Evolutionary conservation across 1,284 basidiomycete species (phyloP).

Genomic region (Moesziomyces antarcticus): DNA sequence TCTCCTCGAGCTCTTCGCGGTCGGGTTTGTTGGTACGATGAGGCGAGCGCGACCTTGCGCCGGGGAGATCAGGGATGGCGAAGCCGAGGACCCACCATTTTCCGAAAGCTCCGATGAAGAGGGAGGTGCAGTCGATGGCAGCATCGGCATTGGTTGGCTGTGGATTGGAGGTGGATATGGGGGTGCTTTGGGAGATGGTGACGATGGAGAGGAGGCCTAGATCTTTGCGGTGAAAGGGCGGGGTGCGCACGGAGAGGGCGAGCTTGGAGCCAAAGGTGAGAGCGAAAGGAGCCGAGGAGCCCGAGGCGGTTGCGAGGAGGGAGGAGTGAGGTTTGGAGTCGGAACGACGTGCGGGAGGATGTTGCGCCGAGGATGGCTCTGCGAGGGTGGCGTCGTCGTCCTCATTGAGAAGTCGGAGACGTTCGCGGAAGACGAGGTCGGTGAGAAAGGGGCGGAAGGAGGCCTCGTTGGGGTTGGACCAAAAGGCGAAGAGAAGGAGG

Average conservation of each 20-base stretch:
- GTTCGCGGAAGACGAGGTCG: constrained; percentile 91
- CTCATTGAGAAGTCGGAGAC: constrained; percentile 79
- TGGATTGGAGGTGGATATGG: constrained; percentile 8
- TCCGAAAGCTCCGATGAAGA: constrained; percentile 88
- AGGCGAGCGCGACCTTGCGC: constrained; percentile 74
- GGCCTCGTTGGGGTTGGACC: constrained; percentile 89
- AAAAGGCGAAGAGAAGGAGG: constrained; percentile 75
- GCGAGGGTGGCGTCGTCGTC: constrained; percentile 10
- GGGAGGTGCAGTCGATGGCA: constrained; percentile 72
- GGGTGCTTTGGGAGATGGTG: constrained; percentile 69
- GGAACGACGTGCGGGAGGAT: constrained; percentile 9
- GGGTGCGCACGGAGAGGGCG: constrained; percentile 90
- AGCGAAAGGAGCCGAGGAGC: constrained; percentile 69
- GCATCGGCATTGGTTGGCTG: constrained; percentile 19
- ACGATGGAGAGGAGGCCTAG: constrained; percentile 88
- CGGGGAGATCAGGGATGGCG: constrained; percentile 55
- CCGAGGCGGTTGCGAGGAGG: constrained; percentile 21
- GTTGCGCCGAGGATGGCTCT: constrained; percentile 1
- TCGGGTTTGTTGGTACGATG: constrained; percentile 69
- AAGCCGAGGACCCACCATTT: constrained; percentile 83
- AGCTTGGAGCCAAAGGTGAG: constrained; percentile 74
- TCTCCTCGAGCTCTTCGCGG: constrained; percentile 73
- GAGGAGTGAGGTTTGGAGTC: constrained; percentile 30
- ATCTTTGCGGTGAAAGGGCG: constrained; percentile 85
- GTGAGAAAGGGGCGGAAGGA: constrained; percentile 94